Base-by-base conservation (phyloP, 106 monocot species). In the Allium sativum region DNA sequence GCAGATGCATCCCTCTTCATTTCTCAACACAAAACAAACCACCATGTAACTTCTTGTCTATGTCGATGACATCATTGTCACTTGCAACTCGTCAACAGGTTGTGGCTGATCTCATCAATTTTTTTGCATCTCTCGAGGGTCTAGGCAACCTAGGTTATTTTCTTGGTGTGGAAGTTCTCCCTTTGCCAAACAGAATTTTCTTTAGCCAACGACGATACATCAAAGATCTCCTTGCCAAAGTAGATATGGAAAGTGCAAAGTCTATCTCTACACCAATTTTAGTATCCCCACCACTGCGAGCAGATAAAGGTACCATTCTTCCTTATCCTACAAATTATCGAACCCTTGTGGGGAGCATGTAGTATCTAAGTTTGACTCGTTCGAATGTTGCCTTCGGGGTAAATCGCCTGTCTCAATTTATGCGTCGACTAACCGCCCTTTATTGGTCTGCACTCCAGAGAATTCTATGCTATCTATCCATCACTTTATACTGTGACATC, bases 41-140 rank as follows among this genome's bases (percentile, higher is more conserved):
- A 40, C 10, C 9, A 12, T 42, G 12, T 40, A 51, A 21, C 9
- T 71, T 7, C n/a, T 71, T 7, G 12, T 70, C 3, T 70, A 70
- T 52, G 59, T 70, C 17, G 60, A 70, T 61, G 70, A 70, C 45
- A 40, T 63, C 50, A 63, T 71, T 14, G 1, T 62, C 12, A 63
- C 52, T 1, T n/a, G 62, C 4, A 42, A 53, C n/a, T n/a, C 21
- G 42, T 43, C 63, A 10, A 9, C 7, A 12, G 14, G 16, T 2
- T 52, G 17, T 0, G 48, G 40, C 31, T 18, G 14, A 21, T 10
- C 7, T 18, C 6, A 42, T 9, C 16, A 9, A 10, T 60, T 42
- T 10, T 20, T 47, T 7, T 16, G 10, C 45, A 61, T 21, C 60
- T 12, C 7, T 70, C 0, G 21, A 51, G 15, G 61, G 62, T 70